Percentiles rank a stretch among this genome's conserved stretches.
Conservation (phyloP, 495 filamentous ascomycete genomes). For the Podospora comata region DNA sequence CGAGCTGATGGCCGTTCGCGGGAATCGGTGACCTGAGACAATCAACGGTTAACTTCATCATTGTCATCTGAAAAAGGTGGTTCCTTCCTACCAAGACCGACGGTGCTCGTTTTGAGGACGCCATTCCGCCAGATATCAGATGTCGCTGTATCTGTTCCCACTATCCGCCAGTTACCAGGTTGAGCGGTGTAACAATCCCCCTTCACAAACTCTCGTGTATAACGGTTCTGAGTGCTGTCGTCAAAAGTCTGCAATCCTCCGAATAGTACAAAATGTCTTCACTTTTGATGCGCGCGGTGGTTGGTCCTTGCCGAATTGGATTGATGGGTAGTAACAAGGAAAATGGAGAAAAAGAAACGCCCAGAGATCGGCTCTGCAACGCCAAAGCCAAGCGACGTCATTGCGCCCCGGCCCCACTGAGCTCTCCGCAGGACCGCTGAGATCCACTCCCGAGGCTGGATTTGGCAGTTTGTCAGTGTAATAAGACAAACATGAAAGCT, state of each 20-base stretch:
- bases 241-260: neutral
- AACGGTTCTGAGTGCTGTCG: neutral
- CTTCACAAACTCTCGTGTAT: neutral
- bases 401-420: constrained; percentile 3
- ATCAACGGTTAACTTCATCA: constrained; percentile 4
- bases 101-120: constrained; percentile 35
- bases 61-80: neutral
- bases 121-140: constrained; percentile 20
- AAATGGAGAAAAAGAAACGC: constrained; percentile 8
- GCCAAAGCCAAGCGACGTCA: constrained; percentile 29
- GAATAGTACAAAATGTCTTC: neutral
- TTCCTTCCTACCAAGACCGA: constrained; percentile 35
- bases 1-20: constrained; percentile 32
- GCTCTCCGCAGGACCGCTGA: too few species aligned
- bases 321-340: neutral
- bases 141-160: neutral
- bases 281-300: neutral
- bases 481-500: too few species aligned
- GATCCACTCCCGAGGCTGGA: too few species aligned
- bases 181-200: neutral
- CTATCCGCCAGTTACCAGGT: neutral
- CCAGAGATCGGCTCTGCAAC: neutral
- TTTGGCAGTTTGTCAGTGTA: too few species aligned
- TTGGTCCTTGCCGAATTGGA: neutral
- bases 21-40: constrained; percentile 37